phyloP scores from a whole-genome alignment of 768 basidiomycete species.

The Suillus brevipes region DNA sequence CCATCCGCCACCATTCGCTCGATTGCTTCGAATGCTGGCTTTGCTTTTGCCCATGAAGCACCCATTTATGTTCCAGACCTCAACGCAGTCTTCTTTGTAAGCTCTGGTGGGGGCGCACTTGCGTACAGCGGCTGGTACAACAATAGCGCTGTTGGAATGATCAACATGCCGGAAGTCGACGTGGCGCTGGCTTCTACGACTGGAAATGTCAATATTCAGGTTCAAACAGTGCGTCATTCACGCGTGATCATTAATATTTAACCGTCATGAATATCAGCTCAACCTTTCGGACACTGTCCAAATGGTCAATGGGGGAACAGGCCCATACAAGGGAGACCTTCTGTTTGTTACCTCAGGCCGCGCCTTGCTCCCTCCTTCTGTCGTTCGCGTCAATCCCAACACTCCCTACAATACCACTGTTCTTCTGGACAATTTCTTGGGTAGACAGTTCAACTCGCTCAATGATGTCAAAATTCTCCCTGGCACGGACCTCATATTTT shows the following conservation, averaged over 20 bases:
- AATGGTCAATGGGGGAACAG: conserved; percentile 75
- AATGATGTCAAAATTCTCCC: conserved; percentile 80
- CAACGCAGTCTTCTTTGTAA: conserved; percentile 71
- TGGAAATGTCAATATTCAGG: conserved; percentile 48
- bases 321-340: conserved; percentile 58
- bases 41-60: conserved; percentile 75
- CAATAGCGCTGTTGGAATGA: conserved; percentile 63
- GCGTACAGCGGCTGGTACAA: conserved; percentile 63
- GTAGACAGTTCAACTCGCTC: conserved; percentile 78
- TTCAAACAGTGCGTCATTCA: conserved; percentile 36
- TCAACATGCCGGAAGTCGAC: conserved; percentile 59
- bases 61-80: conserved; percentile 59
- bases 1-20: conserved; percentile 51
- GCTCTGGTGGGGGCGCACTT: conserved; percentile 63
- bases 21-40: conserved; percentile 59
- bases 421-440: conserved; percentile 76
- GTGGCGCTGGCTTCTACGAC: conserved; percentile 39
- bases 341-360: conserved; percentile 67
- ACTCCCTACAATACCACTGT: conserved; percentile 67
- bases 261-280: conserved; percentile 41
- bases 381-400: conserved; percentile 64
- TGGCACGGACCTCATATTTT: conserved; percentile 63
- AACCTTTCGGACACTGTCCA: conserved; percentile 57
- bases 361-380: conserved; percentile 57
- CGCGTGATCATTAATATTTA: neutral